Conservation (phyloP, 805 yeast species). For the Barnettozyma siamensis region DNA sequence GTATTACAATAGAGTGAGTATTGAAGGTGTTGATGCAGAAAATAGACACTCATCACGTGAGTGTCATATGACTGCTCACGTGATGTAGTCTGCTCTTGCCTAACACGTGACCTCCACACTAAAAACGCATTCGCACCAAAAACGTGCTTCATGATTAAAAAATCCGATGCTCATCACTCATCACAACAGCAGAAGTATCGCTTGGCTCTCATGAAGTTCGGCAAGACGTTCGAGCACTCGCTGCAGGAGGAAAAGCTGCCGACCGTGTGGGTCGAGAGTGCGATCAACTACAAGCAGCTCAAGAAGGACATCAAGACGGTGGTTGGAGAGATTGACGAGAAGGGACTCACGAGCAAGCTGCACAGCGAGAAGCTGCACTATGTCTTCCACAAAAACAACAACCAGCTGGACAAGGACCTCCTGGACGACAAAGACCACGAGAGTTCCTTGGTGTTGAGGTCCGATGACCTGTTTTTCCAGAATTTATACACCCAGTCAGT, state of each 20-base stretch:
- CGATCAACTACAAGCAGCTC: constrained; percentile 66
- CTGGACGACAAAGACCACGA: constrained; percentile 2
- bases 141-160: too few species aligned
- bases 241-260: constrained; percentile 59
- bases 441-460: background rate
- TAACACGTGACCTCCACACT: too few species aligned
- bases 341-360: constrained; percentile 50
- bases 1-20: too few species aligned
- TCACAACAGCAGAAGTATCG: too few species aligned
- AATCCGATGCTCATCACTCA: too few species aligned
- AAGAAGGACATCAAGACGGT: constrained; percentile 63
- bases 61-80: too few species aligned
- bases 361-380: constrained; percentile 13
- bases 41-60: too few species aligned
- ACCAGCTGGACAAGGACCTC: constrained; percentile 5
- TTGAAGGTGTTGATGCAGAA: too few species aligned
- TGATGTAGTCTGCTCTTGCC: too few species aligned
- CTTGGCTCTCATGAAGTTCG: constrained; percentile 90
- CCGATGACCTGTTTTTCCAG: constrained; percentile 7
- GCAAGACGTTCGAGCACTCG: constrained; percentile 61
- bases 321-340: constrained; percentile 52
- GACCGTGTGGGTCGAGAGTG: constrained; percentile 58
- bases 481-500: constrained; percentile 5
- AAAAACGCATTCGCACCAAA: too few species aligned
- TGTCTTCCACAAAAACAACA: constrained; percentile 13